Percentiles rank a stretch among this genome's conserved stretches.
phyloP scores from a whole-genome alignment of 2,329 filamentous ascomycete genomes.

The Alternaria sp. region DNA sequence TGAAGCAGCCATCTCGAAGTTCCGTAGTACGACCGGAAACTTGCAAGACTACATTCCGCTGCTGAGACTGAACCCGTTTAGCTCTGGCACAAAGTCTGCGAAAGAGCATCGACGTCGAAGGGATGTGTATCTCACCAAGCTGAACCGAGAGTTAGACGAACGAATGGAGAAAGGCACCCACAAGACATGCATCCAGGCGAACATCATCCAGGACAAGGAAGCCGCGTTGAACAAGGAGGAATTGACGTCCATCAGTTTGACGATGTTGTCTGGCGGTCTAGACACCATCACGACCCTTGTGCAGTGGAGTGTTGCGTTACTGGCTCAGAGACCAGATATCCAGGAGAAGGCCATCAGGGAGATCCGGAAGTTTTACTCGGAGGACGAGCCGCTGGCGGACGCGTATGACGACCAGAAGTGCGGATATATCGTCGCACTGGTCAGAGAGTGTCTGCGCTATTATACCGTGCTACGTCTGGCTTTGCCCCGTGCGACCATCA shows the following conservation, averaged over 20 bases:
- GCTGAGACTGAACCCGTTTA: slow-evolving; percentile 67
- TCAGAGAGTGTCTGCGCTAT: slow-evolving; percentile 66
- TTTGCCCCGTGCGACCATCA: slow-evolving; percentile 66
- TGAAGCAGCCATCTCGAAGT: slow-evolving; percentile 65
- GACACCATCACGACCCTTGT: slow-evolving; percentile 71
- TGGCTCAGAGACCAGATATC: slow-evolving; percentile 66
- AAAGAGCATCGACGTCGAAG: slow-evolving; percentile 65
- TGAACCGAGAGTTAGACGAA: slow-evolving; percentile 66
- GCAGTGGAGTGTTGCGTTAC: slow-evolving; percentile 67
- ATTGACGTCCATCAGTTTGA: slow-evolving; percentile 69
- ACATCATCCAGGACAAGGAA: slow-evolving; percentile 69
- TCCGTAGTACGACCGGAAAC: slow-evolving; percentile 66
- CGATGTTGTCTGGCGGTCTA: slow-evolving; percentile 71
- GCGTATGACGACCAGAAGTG: slow-evolving; percentile 68
- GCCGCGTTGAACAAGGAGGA: slow-evolving; percentile 68
- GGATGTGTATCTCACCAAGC: slow-evolving; percentile 64
- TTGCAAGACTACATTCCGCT: slow-evolving; percentile 68
- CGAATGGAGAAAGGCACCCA: slow-evolving; percentile 66
- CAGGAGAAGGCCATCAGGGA: slow-evolving; percentile 65
- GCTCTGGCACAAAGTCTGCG: slow-evolving; percentile 62
- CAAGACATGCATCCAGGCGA: slow-evolving; percentile 70
- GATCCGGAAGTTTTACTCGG: slow-evolving; percentile 61
- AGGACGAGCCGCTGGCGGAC: slow-evolving; percentile 64
- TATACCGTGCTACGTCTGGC: slow-evolving; percentile 69
- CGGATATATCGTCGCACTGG: slow-evolving; percentile 67